A percentile compares a stretch with the other conserved stretches of the same genome.
Conservation (phyloP, 306 rosid species). For the Senna tora region DNA sequence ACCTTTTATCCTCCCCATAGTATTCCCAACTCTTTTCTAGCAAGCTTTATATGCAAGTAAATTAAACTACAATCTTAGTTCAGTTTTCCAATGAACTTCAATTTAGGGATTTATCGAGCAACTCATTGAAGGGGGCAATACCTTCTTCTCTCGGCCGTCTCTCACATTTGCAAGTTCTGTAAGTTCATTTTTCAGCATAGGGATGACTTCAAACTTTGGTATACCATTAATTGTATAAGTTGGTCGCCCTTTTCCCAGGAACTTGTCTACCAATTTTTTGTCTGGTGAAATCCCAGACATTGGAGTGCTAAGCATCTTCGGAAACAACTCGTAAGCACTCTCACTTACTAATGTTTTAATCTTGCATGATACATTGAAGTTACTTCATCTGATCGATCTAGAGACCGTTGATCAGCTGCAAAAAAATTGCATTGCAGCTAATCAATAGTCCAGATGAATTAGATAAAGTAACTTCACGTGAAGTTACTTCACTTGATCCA, state of each 20-base stretch:
- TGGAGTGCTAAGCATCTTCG: conserved; percentile 69
- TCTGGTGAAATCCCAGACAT: conserved; percentile 72
- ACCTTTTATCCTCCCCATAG: background rate
- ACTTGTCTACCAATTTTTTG: conserved; percentile 72
- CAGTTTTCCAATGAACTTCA: background rate
- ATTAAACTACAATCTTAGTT: background rate
- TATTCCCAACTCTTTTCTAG: background rate
- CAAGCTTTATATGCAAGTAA: background rate
- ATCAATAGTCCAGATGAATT: too few relatives aligned
- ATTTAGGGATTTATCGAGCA: conserved; percentile 67
- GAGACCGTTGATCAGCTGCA: too few relatives aligned
- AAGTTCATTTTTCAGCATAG: conserved; percentile 33
- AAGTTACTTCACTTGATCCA: too few relatives aligned
- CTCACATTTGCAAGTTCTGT: conserved; percentile 53
- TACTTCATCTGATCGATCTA: too few relatives aligned
- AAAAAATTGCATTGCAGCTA: too few relatives aligned
- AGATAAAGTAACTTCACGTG: too few relatives aligned
- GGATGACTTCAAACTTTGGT: background rate
- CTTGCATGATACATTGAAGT: background rate
- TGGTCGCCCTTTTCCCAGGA: conserved; percentile 49
- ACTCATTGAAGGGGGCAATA: conserved; percentile 70
- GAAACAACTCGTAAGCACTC: conserved; percentile 58
- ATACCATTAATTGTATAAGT: background rate
- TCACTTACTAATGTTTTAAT: background rate
- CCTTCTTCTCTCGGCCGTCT: conserved; percentile 75